Conservation (phyloP, 1,284 basidiomycete genomes). For the Leccinum fallax region DNA sequence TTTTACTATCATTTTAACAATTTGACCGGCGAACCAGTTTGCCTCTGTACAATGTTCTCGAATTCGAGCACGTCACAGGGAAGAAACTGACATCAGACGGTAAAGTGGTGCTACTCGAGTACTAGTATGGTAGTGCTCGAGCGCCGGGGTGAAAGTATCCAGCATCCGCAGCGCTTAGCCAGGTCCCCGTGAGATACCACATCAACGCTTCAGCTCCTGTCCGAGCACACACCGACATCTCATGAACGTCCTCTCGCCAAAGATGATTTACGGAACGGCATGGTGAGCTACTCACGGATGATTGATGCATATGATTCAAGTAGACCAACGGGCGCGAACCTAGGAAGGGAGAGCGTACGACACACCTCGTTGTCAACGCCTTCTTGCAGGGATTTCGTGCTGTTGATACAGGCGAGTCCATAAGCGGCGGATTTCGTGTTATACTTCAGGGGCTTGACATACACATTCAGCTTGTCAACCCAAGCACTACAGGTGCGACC, state of each 20-base stretch:
- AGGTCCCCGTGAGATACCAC: slow-evolving; percentile 19
- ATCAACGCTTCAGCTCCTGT: slow-evolving; percentile 4
- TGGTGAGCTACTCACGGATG: slow-evolving; percentile 46
- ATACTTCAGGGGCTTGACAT: slow-evolving; percentile 17
- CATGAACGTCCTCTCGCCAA: slow-evolving; percentile 38
- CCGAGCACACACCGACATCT: slow-evolving; percentile 1
- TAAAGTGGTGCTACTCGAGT: neutral
- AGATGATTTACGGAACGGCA: slow-evolving; percentile 70
- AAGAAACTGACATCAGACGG: neutral
- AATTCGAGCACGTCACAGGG: neutral
- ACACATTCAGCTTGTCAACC: slow-evolving; percentile 65
- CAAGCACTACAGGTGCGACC: slow-evolving; percentile 68
- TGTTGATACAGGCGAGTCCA: slow-evolving; percentile 71
- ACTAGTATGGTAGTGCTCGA: neutral
- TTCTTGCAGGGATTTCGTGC: slow-evolving; percentile 76
- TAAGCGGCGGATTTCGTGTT: slow-evolving; percentile 1
- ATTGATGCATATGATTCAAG: neutral
- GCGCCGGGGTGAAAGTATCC: neutral
- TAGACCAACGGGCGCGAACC: slow-evolving; percentile 4
- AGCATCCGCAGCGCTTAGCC: neutral
- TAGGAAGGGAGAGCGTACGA: slow-evolving; percentile 77
- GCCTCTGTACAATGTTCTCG: neutral
- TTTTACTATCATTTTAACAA: neutral
- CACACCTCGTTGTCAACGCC: slow-evolving; percentile 67
- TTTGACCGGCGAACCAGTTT: neutral